These are phyloP conservation scores for Boletus sensibilis DNA, from an alignment of 768 basidiomycete genomes.

Conservation along the genomic window DNA sequence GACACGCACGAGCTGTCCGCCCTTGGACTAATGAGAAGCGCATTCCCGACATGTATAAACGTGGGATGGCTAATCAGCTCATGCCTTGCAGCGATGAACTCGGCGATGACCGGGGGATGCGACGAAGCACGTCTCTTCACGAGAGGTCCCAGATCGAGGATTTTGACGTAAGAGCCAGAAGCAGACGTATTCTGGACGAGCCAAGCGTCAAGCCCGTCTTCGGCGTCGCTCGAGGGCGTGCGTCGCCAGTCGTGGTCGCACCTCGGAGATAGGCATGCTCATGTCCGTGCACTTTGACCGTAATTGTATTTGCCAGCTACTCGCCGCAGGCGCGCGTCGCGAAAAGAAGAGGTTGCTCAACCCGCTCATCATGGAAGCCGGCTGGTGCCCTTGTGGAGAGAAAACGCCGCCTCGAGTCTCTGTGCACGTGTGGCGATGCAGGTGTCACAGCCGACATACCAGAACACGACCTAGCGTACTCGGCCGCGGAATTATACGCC, in stretches of 20 bases:
- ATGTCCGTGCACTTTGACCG: slow-evolving; percentile 6
- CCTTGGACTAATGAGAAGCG: slow-evolving; percentile 48
- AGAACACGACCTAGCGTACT: slow-evolving; percentile 40
- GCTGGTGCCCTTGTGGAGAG: slow-evolving; percentile 22
- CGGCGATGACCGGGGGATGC: slow-evolving; percentile 38
- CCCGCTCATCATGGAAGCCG: slow-evolving; percentile 25
- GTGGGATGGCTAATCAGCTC: slow-evolving; percentile 46
- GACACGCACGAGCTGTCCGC: slow-evolving; percentile 54
- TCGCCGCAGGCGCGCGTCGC: slow-evolving; percentile 57
- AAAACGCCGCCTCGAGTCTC: slow-evolving; percentile 17
- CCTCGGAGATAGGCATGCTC: slow-evolving; percentile 17
- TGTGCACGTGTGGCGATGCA: slow-evolving; percentile 4
- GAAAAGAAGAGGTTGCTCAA: slow-evolving; percentile 50
- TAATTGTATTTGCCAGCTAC: slow-evolving; percentile 12
- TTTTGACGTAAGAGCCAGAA: slow-evolving; percentile 48
- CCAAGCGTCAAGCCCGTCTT: slow-evolving; percentile 10
- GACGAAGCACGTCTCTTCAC: slow-evolving; percentile 18
- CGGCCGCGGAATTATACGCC: slow-evolving; percentile 49
- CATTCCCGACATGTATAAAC: slow-evolving; percentile 56
- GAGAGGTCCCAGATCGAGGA: slow-evolving; percentile 53
- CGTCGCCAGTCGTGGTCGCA: slow-evolving; percentile 4
- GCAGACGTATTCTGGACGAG: slow-evolving; percentile 12
- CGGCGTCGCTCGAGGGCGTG: slow-evolving; percentile 14
- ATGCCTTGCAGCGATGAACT: slow-evolving; percentile 49
- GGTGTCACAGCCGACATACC: slow-evolving; percentile 3